Percentiles rank a stretch among this genome's conserved stretches.
These are phyloP conservation scores for Saccharomycopsis sp. DNA, from an alignment of 805 yeast genomes.

Conservation along the genomic window DNA sequence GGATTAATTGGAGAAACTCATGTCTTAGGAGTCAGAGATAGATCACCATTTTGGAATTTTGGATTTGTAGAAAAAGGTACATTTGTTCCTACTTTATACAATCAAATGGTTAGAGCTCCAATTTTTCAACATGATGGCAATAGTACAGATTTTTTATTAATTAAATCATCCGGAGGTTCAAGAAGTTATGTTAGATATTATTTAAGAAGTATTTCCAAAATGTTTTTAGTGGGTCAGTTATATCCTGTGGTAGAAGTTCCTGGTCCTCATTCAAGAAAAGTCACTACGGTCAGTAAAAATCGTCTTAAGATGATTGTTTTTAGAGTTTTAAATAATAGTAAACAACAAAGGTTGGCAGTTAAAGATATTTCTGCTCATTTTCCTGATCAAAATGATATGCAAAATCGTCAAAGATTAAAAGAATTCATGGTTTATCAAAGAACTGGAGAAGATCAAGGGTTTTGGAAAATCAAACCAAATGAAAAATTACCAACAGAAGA, in stretches of 20 bases:
- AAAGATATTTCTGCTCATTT: slow-evolving; percentile 85
- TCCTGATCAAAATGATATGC: slow-evolving; percentile 97
- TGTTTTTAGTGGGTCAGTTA: slow-evolving; percentile 85
- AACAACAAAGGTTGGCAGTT: slow-evolving; percentile 66
- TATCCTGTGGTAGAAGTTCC: slow-evolving; percentile 93
- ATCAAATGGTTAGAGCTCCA: slow-evolving; percentile 88
- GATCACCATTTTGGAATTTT: slow-evolving; percentile 97
- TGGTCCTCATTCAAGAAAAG: slow-evolving; percentile 95
- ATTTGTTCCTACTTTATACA: slow-evolving; percentile 87
- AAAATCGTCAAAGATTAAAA: slow-evolving; percentile 86
- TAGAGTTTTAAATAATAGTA: slow-evolving; percentile 69
- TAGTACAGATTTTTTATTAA: slow-evolving; percentile 69
- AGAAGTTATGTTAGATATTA: slow-evolving; percentile 50
- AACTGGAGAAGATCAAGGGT: slow-evolving; percentile 88
- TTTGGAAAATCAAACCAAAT: slow-evolving; percentile 74
- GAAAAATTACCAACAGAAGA: slow-evolving; percentile 69
- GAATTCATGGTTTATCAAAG: slow-evolving; percentile 98
- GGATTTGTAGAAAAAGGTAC: slow-evolving; percentile 94
- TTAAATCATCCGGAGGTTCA: slow-evolving; percentile 72
- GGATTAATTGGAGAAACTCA: slow-evolving; percentile 88
- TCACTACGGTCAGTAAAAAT: slow-evolving; percentile 84
- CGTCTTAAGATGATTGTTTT: slow-evolving; percentile 89
- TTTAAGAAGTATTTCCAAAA: slow-evolving; percentile 54
- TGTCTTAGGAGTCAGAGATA: slow-evolving; percentile 90
- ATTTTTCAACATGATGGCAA: slow-evolving; percentile 75